These are phyloP conservation scores for Aureobasidium namibiae DNA, from an alignment of 2,329 filamentous ascomycete genomes.

Conservation along the genomic window DNA sequence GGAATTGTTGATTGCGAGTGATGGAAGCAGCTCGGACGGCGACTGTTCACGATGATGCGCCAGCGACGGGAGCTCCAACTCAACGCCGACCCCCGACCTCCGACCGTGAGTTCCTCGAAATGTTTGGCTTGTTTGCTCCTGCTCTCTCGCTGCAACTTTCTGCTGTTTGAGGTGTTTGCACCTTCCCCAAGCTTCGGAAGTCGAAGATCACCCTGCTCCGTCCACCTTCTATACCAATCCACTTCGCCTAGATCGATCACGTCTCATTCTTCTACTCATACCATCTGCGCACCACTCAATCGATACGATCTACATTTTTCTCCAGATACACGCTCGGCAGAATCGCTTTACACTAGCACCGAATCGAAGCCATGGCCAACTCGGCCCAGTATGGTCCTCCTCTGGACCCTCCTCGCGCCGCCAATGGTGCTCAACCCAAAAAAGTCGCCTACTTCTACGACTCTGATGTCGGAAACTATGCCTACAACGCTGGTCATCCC, in stretches of 20 bases:
- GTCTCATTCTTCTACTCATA: background rate
- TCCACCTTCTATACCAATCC: background rate
- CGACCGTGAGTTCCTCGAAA: background rate
- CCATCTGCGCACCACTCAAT: background rate
- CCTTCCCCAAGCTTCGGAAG: background rate
- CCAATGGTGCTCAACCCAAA: slow-evolving; percentile 53
- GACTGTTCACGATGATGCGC: slow-evolving; percentile 2
- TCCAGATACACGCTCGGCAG: background rate
- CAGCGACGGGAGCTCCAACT: background rate
- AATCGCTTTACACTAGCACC: background rate
- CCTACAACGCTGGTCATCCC: slow-evolving; percentile 70
- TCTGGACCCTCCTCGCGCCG: slow-evolving; percentile 44
- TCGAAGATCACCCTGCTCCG: background rate
- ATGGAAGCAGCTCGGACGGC: background rate
- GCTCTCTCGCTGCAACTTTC: background rate
- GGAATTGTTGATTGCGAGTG: background rate
- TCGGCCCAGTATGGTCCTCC: slow-evolving; percentile 38
- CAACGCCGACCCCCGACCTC: background rate
- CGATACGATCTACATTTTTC: background rate
- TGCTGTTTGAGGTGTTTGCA: background rate
- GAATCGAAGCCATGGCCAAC: slow-evolving; percentile 36
- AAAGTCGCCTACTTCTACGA: slow-evolving; percentile 98
- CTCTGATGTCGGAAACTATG: slow-evolving; percentile 95
- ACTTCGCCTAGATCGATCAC: background rate
- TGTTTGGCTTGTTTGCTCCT: background rate